Conservation (phyloP, 169 alveolate species). For the Cryptosporidium parvum region DNA sequence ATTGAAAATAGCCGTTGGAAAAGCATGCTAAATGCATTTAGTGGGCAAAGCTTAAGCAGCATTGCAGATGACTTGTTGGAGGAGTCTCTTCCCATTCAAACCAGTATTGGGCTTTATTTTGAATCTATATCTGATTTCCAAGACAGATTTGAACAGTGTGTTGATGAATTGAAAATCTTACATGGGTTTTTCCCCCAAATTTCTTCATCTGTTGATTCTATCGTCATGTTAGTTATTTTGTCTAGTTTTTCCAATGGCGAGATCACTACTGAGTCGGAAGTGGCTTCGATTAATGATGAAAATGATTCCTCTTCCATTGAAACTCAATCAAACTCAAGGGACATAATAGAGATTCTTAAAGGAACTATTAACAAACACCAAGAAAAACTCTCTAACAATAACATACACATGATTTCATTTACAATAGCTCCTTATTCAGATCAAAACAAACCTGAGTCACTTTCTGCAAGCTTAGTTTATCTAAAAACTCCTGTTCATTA, state of each 20-base stretch:
- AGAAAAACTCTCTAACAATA: conserved; percentile 22
- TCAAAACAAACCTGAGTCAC: conserved; percentile 29
- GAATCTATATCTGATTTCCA: conserved; percentile 37
- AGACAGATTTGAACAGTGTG: conserved; percentile 13
- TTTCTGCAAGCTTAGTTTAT: conserved; percentile 55
- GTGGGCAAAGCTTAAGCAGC: conserved; percentile 54
- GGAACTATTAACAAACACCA: conserved; percentile 8
- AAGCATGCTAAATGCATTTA: conserved; percentile 65
- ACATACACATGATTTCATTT: conserved; percentile 56
- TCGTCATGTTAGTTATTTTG: conserved; percentile 18
- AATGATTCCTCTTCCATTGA: neutral
- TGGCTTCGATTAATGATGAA: conserved; percentile 11
- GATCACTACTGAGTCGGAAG: conserved; percentile 1
- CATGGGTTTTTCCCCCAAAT: conserved; percentile 51
- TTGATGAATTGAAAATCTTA: conserved; percentile 37
- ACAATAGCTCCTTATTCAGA: conserved; percentile 30
- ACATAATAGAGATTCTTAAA: neutral
- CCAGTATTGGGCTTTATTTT: conserved; percentile 59
- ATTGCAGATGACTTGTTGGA: conserved; percentile 65
- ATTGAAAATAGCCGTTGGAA: conserved; percentile 60
- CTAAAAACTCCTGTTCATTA: conserved; percentile 55
- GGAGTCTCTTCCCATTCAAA: conserved; percentile 61
- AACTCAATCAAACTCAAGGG: neutral
- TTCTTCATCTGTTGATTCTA: conserved; percentile 50
- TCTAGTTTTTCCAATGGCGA: conserved; percentile 30